phyloP scores from a whole-genome alignment of 768 basidiomycete genomes.

The Serendipita sp. region DNA sequence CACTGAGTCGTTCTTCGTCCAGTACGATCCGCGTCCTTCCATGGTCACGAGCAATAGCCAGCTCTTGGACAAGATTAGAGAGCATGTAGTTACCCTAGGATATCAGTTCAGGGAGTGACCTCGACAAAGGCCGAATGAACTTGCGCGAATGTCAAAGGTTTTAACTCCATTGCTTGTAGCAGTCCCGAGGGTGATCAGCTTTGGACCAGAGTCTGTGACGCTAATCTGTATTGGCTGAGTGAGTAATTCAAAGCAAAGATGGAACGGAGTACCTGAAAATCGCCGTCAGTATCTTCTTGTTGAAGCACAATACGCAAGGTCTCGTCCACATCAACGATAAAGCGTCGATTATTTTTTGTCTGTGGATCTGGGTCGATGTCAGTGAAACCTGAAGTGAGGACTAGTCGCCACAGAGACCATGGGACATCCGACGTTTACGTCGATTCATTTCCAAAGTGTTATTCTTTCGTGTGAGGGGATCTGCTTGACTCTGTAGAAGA shows the following conservation, averaged over 20 bases:
- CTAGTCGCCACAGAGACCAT: slow-evolving; percentile 28
- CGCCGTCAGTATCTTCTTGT: slow-evolving; percentile 94
- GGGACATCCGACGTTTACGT: slow-evolving; percentile 69
- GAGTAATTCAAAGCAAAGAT: background rate
- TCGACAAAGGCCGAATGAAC: slow-evolving; percentile 17
- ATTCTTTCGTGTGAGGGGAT: background rate
- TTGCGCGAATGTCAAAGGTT: slow-evolving; percentile 84
- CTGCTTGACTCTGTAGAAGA: slow-evolving; percentile 1
- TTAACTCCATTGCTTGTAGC: slow-evolving; percentile 98
- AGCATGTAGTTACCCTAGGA: slow-evolving; percentile 95
- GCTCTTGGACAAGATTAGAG: slow-evolving; percentile 95
- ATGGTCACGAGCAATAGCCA: slow-evolving; percentile 90
- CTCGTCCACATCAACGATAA: slow-evolving; percentile 95
- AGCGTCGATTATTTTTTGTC: slow-evolving; percentile 58
- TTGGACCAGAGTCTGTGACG: slow-evolving; percentile 90
- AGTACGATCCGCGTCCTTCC: slow-evolving; percentile 91
- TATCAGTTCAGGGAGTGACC: background rate
- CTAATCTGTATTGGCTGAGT: slow-evolving; percentile 40
- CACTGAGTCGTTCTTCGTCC: slow-evolving; percentile 94
- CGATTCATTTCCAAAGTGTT: slow-evolving; percentile 20
- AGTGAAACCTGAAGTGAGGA: background rate
- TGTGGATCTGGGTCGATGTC: slow-evolving; percentile 57
- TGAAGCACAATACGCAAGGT: slow-evolving; percentile 92
- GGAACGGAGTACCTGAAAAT: slow-evolving; percentile 50
- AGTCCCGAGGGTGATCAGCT: slow-evolving; percentile 89